Evolutionary conservation across 2,329 filamentous ascomycete genomes (phyloP).

Genomic region (Talaromyces sp.): DNA sequence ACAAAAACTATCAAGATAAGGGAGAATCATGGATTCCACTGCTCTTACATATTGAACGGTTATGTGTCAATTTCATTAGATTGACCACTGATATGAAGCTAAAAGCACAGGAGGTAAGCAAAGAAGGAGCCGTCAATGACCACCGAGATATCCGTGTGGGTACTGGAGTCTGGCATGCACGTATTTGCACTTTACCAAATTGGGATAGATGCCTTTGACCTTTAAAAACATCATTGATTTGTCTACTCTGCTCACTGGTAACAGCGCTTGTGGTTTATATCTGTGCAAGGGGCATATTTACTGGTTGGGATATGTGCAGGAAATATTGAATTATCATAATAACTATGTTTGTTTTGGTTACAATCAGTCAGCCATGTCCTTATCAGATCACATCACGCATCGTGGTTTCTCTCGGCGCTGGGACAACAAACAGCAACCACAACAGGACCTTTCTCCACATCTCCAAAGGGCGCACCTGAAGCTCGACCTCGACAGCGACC

Average conservation of each 20-base stretch:
- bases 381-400: constrained; percentile 26
- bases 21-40: neutral
- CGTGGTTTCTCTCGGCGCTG: constrained; percentile 28
- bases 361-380: constrained; percentile 29
- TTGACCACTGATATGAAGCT: neutral
- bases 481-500: constrained; percentile 18
- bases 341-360: neutral
- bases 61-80: neutral
- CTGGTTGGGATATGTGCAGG: neutral
- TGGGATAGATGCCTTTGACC: neutral
- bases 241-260: neutral
- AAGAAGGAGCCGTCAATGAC: neutral
- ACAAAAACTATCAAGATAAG: neutral
- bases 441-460: constrained; percentile 10
- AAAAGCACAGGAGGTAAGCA: too few relatives aligned
- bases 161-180: too few relatives aligned
- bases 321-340: neutral
- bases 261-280: neutral
- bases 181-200: constrained; percentile 1
- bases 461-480: constrained; percentile 22
- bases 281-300: neutral
- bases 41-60: neutral
- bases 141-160: neutral
- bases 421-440: constrained; percentile 21
- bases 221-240: constrained; percentile 5